Conservation (phyloP, 106 monocot genomes). For the Chionographis japonica region DNA sequence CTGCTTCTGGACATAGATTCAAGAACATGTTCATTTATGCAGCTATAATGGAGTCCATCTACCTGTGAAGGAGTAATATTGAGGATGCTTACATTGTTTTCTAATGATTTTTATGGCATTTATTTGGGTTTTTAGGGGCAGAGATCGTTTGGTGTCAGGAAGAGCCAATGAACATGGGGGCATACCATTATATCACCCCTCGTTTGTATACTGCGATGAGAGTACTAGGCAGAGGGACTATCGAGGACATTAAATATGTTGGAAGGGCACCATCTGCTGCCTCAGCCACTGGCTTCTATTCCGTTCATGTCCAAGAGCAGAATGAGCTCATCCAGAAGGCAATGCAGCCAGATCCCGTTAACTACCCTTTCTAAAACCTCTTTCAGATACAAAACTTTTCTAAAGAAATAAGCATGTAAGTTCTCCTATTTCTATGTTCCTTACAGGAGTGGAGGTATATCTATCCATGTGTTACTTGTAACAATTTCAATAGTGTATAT, state of each 20-base stretch:
- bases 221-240: constrained; percentile 40
- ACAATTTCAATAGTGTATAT: too few relatives aligned
- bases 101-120: not conserved
- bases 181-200: constrained; percentile 69
- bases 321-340: constrained; percentile 48
- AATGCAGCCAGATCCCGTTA: constrained; percentile 41
- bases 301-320: constrained; percentile 73
- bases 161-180: constrained; percentile 98
- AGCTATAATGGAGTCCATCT: too few relatives aligned
- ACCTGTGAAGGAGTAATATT: not conserved
- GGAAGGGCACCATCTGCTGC: constrained; percentile 77
- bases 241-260: constrained; percentile 73
- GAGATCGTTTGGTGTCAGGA: constrained; percentile 97
- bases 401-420: not conserved
- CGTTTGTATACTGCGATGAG: constrained; percentile 64
- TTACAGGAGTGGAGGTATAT: too few relatives aligned
- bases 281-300: constrained; percentile 80
- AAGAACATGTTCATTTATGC: too few relatives aligned
- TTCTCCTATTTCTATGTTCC: too few relatives aligned
- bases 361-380: constrained; percentile 9
- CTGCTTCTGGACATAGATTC: too few relatives aligned
- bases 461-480: too few relatives aligned
- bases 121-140: constrained; percentile 43
- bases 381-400: not conserved
- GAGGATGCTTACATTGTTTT: not conserved